Evolutionary conservation across 1,284 basidiomycete genomes (phyloP).

Genomic region (Rhodofomes roseus): DNA sequence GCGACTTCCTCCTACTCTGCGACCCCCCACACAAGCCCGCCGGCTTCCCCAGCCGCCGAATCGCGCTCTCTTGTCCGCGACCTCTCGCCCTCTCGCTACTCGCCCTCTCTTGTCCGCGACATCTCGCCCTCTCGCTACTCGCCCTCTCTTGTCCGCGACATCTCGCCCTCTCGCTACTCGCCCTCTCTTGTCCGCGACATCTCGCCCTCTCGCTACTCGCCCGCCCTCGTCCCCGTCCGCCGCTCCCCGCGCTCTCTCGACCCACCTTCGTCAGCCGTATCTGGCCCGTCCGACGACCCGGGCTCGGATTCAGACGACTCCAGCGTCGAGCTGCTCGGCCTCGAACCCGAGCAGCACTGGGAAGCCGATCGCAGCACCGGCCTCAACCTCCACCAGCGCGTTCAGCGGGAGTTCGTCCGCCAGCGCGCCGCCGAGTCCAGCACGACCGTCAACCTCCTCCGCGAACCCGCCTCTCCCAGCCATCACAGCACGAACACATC

Average conservation of each 20-base stretch:
- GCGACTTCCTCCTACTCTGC: background rate
- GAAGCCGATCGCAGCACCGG: constrained; percentile 28
- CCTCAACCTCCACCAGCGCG: constrained; percentile 24
- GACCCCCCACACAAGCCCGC: background rate
- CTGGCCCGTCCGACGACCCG: too few species aligned
- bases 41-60: background rate
- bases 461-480: background rate
- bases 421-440: constrained; percentile 17
- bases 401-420: constrained; percentile 23
- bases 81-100: background rate
- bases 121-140: background rate
- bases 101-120: too few species aligned
- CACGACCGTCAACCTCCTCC: constrained; percentile 10
- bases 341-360: constrained; percentile 25
- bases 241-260: background rate
- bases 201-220: background rate
- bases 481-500: constrained; percentile 11
- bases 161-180: background rate
- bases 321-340: constrained; percentile 23
- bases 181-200: background rate
- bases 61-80: background rate
- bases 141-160: too few species aligned
- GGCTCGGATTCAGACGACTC: constrained; percentile 9
- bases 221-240: background rate
- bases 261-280: background rate